Base-by-base conservation (phyloP, 1,284 basidiomycete species). In the Cutaneotrichosporon daszewskae region DNA sequence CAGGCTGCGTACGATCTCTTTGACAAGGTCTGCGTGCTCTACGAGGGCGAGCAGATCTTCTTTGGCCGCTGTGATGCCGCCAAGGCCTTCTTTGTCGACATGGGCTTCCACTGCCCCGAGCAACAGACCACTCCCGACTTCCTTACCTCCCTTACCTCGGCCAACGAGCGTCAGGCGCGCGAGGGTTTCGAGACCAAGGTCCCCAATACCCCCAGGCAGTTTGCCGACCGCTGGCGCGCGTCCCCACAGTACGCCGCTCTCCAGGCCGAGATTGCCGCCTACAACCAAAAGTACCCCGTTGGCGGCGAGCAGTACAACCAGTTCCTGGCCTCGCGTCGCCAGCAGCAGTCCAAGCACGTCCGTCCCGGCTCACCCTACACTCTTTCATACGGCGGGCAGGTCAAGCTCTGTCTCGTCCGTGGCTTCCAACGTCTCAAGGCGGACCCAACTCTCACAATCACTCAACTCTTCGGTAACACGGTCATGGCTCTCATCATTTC, bases 11-110 rank as follows among this genome's bases (percentile, higher is more conserved):
- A 73, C 54, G 74, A 77, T 38, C 52, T 65, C 37, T 85, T 86
- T 49, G 81, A 85, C 73, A 84, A 85, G 62, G 79, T 83, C 29
- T 76, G 76, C 51, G 79, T 94, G 18, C 73, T 94, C 40, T 81
- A 88, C 68, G 75, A 87, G 64, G 89, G 89, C 10, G 82, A 80
- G 44, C 82, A 87, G 62, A 85, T 87, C 29, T 92, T 81, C 76
- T 88, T 81, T 62, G 89, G 89, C 5, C 79, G 80, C 7, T 77
- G 81, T 1, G 67, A 68, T 72, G 77, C 82, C 43, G 89, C 88
- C 13, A 82, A 85, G 39, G 72, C 74, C 3, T 91, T 88, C 72
- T 90, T 90, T 55, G 77, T 85, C 59, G 67, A 75, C 34, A 75
- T 91, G 45, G 89, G 89, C 8, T 94, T 81, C 73, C 77, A 81